Evolutionary conservation across 495 filamentous ascomycete species (phyloP).

Genomic region (Penicillium goetzii): DNA sequence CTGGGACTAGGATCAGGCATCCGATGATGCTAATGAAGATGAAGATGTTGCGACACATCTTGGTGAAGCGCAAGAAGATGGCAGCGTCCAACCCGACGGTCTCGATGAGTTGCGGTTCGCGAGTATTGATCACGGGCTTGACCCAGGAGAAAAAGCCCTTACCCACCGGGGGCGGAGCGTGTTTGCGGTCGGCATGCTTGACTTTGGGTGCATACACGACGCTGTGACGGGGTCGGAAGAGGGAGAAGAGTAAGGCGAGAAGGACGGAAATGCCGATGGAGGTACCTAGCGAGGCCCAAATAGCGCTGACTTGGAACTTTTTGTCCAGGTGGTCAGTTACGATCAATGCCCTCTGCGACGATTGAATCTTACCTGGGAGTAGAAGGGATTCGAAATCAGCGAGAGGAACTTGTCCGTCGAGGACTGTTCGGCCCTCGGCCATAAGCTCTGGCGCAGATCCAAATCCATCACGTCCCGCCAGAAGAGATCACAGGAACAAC

Average conservation of each 20-base stretch:
- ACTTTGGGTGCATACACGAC: constrained; percentile 93
- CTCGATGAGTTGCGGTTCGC: constrained; percentile 74
- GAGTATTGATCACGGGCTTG: constrained; percentile 71
- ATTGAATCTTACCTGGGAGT: constrained; percentile 41
- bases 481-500: constrained; percentile 11
- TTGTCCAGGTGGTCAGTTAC: background rate
- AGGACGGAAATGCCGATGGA: constrained; percentile 74
- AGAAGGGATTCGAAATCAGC: constrained; percentile 54
- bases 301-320: constrained; percentile 63
- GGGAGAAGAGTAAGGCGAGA: constrained; percentile 79
- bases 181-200: constrained; percentile 89
- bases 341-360: background rate
- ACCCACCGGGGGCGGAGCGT: constrained; percentile 87
- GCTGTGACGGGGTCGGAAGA: constrained; percentile 86
- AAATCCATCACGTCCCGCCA: constrained; percentile 37
- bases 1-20: constrained; percentile 78
- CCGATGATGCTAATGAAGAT: constrained; percentile 72
- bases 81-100: constrained; percentile 88
- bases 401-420: constrained; percentile 46
- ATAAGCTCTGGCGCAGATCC: constrained; percentile 37
- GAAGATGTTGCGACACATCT: constrained; percentile 94
- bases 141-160: constrained; percentile 88
- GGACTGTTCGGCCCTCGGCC: constrained; percentile 21
- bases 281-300: constrained; percentile 80
- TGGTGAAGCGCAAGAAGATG: constrained; percentile 84